These are phyloP conservation scores for Lagerstroemia speciosa DNA, from an alignment of 345 rosid genomes.

Conservation along the genomic window DNA sequence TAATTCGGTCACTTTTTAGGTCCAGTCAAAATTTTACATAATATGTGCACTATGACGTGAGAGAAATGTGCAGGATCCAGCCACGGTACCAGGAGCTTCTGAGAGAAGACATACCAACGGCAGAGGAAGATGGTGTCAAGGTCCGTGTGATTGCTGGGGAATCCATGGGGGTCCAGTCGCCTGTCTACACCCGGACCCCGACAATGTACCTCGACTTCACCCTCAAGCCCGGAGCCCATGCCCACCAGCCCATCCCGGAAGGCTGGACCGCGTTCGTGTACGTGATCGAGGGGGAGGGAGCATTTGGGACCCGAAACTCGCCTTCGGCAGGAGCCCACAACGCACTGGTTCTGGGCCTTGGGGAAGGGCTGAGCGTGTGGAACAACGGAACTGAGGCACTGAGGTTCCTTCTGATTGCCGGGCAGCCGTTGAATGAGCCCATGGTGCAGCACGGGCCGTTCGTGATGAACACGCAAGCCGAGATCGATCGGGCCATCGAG, in stretches of 20 bases:
- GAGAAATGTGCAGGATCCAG: slow-evolving; percentile 54
- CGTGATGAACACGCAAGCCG: slow-evolving; percentile 87
- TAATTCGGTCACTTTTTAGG: too few species aligned
- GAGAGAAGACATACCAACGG: slow-evolving; percentile 48
- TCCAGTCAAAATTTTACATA: too few species aligned
- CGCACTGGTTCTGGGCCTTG: slow-evolving; percentile 52
- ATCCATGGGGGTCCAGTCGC: slow-evolving; percentile 74
- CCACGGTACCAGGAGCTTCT: slow-evolving; percentile 73
- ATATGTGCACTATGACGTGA: too few species aligned
- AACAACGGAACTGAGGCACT: slow-evolving; percentile 48
- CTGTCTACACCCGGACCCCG: slow-evolving; percentile 79
- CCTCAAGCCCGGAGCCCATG: slow-evolving; percentile 47
- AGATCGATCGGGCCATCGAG: slow-evolving; percentile 75
- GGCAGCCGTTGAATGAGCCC: slow-evolving; percentile 78
- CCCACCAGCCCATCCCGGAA: slow-evolving; percentile 55
- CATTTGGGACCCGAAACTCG: slow-evolving; percentile 37
- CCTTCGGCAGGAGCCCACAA: slow-evolving; percentile 39
- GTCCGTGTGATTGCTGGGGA: slow-evolving; percentile 80
- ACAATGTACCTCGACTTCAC: slow-evolving; percentile 77
- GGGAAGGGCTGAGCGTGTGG: slow-evolving; percentile 74
- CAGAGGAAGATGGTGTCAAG: slow-evolving; percentile 56
- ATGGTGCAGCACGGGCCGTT: slow-evolving; percentile 88
- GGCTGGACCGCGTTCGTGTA: slow-evolving; percentile 81
- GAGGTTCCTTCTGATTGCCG: slow-evolving; percentile 61
- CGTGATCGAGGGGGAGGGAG: slow-evolving; percentile 70